Conservation (phyloP, 306 rosid species). For the Casuarina cunninghamiana region DNA sequence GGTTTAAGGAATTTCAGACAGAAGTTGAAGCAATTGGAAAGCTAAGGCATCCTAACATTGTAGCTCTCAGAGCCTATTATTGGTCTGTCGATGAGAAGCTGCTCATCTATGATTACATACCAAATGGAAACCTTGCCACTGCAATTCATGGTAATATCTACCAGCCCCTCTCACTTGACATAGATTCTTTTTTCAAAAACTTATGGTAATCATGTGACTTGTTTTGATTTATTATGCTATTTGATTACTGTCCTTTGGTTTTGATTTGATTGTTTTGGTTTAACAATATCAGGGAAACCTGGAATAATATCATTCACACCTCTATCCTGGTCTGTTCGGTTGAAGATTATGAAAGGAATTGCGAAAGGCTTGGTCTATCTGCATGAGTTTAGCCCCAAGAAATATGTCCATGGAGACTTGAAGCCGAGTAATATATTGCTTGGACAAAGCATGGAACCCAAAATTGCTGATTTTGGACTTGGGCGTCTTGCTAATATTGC, state of each 20-base stretch:
- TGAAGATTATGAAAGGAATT: constrained; percentile 76
- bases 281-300: constrained; percentile 57
- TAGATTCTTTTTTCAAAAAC: not conserved
- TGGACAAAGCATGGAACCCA: constrained; percentile 78
- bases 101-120: constrained; percentile 85
- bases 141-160: constrained; percentile 78
- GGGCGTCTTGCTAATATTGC: constrained; percentile 96
- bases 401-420: constrained; percentile 92
- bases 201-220: not conserved
- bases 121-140: constrained; percentile 83
- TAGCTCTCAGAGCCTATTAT: constrained; percentile 81
- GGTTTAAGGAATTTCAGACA: constrained; percentile 93
- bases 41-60: constrained; percentile 85
- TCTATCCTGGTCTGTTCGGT: constrained; percentile 61
- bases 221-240: constrained; percentile 3
- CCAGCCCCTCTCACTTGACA: not conserved
- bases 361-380: constrained; percentile 85
- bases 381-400: constrained; percentile 93
- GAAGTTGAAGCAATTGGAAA: constrained; percentile 98
- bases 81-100: constrained; percentile 99
- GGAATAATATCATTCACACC: constrained; percentile 64
- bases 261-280: constrained; percentile 36
- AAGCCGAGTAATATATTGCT: constrained; percentile 83
- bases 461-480: constrained; percentile 86
- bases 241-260: constrained; percentile 13